Conservation (phyloP, 129 eudicot genomes). For the Helianthus tuberosus region DNA sequence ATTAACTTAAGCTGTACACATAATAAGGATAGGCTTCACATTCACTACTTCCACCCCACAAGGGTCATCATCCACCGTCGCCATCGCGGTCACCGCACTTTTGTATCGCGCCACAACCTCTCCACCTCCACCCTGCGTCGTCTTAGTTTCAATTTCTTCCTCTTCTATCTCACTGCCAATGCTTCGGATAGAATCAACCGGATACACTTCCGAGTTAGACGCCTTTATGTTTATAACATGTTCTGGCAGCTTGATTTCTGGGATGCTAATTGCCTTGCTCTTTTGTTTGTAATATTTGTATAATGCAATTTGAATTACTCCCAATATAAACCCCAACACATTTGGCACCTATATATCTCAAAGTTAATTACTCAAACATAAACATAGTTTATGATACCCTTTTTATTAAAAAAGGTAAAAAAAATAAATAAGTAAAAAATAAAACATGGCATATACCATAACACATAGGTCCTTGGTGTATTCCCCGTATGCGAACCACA, state of each 20-base stretch:
- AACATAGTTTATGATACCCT: neutral
- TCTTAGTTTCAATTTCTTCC: neutral
- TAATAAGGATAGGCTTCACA: too few relatives aligned
- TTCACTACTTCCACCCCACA: slow-evolving; percentile 23
- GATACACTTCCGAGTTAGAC: slow-evolving; percentile 46
- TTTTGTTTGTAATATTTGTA: too few relatives aligned
- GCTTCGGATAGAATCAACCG: slow-evolving; percentile 39
- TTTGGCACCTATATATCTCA: slow-evolving; percentile 60
- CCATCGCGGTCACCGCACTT: neutral
- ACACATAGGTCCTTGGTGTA: too few relatives aligned
- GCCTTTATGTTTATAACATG: slow-evolving; percentile 40
- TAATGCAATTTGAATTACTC: too few relatives aligned
- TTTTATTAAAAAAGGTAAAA: neutral
- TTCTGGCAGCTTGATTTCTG: too few relatives aligned
- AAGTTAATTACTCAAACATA: neutral
- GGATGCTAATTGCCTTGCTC: too few relatives aligned
- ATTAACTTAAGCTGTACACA: slow-evolving; percentile 1
- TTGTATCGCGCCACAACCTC: slow-evolving; percentile 3
- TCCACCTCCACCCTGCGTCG: neutral
- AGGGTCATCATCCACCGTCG: slow-evolving; percentile 14
- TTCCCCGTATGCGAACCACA: too few relatives aligned
- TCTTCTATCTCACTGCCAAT: slow-evolving; percentile 6
- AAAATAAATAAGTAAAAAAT: too few relatives aligned
- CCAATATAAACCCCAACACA: slow-evolving; percentile 60
- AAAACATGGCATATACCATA: too few relatives aligned